A percentile compares a stretch with the other conserved stretches of the same genome.
phyloP scores from a whole-genome alignment of 2,329 filamentous ascomycete genomes.

The Apiospora hydei region DNA sequence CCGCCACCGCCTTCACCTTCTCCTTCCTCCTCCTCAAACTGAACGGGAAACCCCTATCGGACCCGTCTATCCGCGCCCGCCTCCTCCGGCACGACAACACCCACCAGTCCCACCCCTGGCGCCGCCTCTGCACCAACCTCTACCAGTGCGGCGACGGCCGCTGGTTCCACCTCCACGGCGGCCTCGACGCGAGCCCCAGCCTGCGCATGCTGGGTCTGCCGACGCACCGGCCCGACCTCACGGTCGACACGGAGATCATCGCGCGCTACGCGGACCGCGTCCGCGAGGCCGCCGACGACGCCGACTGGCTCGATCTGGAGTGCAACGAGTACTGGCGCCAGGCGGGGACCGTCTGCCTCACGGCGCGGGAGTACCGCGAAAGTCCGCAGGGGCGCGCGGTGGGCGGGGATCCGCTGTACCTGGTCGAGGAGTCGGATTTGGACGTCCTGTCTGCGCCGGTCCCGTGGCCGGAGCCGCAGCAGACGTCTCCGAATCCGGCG shows the following conservation, averaged over 20 bases:
- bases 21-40: conserved; percentile 39
- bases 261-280: neutral
- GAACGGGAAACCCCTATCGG: conserved; percentile 32
- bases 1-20: conserved; percentile 40
- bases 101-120: conserved; percentile 39
- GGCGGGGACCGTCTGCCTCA: conserved; percentile 38
- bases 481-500: conserved; percentile 39
- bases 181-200: conserved; percentile 36
- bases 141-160: conserved; percentile 33
- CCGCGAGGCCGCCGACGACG: neutral
- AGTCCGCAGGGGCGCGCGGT: conserved; percentile 39
- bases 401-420: conserved; percentile 37
- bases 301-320: conserved; percentile 34
- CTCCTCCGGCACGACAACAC: conserved; percentile 36
- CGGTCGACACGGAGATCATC: conserved; percentile 42
- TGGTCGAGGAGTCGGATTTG: conserved; percentile 32
- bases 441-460: conserved; percentile 38
- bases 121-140: conserved; percentile 39
- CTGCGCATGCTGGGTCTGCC: conserved; percentile 45
- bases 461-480: conserved; percentile 48
- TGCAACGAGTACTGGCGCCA: conserved; percentile 32
- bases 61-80: conserved; percentile 35
- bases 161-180: conserved; percentile 35
- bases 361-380: conserved; percentile 36
- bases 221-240: conserved; percentile 33